These are phyloP conservation scores for Colletotrichum brevisporum DNA, from an alignment of 2,329 filamentous ascomycete genomes.

Conservation along the genomic window DNA sequence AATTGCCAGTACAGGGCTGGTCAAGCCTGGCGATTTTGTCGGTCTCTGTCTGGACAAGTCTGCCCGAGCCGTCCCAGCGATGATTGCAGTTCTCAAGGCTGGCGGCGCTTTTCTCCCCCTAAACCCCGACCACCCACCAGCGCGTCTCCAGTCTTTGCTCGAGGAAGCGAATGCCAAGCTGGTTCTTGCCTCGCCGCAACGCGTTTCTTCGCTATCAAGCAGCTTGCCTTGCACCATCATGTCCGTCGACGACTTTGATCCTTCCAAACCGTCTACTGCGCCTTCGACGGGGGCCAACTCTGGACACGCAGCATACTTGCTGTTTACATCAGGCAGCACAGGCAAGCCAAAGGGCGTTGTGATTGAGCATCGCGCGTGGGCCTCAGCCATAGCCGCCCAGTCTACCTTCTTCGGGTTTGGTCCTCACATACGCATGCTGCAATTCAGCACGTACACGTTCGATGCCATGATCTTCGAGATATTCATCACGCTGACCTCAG, in stretches of 20 bases:
- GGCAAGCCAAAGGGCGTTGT: slow-evolving; percentile 46
- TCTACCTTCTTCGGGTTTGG: background rate
- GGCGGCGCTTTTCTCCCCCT: slow-evolving; percentile 22
- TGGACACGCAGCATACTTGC: slow-evolving; percentile 41
- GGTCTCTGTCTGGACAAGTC: slow-evolving; percentile 24
- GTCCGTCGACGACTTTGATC: slow-evolving; percentile 28
- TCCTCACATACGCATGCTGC: slow-evolving; percentile 43
- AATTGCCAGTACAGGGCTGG: background rate
- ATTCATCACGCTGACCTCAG: slow-evolving; percentile 65
- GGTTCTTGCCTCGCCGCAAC: slow-evolving; percentile 10
- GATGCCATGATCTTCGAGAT: slow-evolving; percentile 67
- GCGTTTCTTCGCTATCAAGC: background rate
- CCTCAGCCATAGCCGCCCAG: slow-evolving; percentile 14
- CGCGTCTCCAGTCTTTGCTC: slow-evolving; percentile 11
- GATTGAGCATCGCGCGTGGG: slow-evolving; percentile 40
- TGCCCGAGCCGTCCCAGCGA: slow-evolving; percentile 2
- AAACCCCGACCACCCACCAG: slow-evolving; percentile 13
- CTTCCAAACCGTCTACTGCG: background rate
- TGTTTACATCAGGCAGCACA: slow-evolving; percentile 48
- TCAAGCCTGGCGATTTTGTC: slow-evolving; percentile 15
- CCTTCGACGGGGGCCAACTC: background rate
- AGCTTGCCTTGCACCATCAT: slow-evolving; percentile 2
- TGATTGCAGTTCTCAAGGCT: slow-evolving; percentile 22
- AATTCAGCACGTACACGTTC: slow-evolving; percentile 67
- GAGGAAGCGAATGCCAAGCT: slow-evolving; percentile 24